Conservation (phyloP, 1,139 yeast species). For the Geotrichum carabidarum region DNA sequence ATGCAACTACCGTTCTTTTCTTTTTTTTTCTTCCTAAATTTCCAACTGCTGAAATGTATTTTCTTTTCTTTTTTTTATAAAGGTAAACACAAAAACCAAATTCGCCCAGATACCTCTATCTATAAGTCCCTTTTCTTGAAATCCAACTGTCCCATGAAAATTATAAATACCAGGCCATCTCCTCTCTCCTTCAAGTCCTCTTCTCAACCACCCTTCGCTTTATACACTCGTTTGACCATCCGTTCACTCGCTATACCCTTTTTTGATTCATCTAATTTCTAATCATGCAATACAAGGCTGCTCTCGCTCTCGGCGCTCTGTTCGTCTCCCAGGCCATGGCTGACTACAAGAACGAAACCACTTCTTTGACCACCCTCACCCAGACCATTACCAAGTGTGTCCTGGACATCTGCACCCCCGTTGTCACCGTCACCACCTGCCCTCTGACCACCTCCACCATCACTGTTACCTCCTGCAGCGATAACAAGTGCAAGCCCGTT, state of each 20-base stretch:
- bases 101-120: not conserved
- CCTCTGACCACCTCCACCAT: conserved; percentile 8
- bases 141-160: not conserved
- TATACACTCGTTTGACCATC: not conserved
- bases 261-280: not conserved
- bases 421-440: conserved; percentile 10
- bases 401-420: conserved; percentile 13
- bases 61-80: not conserved
- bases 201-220: not conserved
- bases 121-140: not conserved
- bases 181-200: not conserved
- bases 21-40: not conserved
- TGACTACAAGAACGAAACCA: conserved; percentile 3
- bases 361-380: conserved; percentile 9
- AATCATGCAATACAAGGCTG: conserved; percentile 10
- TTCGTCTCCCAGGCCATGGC: conserved; percentile 5
- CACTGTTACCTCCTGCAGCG: conserved; percentile 17
- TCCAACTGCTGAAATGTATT: not conserved
- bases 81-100: not conserved
- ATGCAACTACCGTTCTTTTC: not conserved
- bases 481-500: conserved; percentile 1
- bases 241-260: not conserved
- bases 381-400: conserved; percentile 17
- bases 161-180: not conserved
- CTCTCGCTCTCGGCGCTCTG: conserved; percentile 5